phyloP scores from a whole-genome alignment of 177 flowering plant species.

The Vitis hybrid region DNA sequence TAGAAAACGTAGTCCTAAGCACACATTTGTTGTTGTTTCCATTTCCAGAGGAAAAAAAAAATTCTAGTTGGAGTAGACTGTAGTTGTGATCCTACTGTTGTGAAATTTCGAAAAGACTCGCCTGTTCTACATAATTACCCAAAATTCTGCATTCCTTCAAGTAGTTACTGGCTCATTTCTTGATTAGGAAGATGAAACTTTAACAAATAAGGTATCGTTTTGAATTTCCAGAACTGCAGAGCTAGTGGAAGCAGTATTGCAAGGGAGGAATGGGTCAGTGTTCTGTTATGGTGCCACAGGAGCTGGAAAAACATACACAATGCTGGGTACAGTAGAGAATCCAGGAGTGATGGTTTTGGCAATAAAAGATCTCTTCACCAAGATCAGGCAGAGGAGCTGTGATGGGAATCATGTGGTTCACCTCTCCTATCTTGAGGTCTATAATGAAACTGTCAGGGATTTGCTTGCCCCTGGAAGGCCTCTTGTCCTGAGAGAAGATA shows the following conservation, averaged over 20 bases:
- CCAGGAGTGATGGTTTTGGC: slow-evolving; percentile 99
- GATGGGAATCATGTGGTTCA: slow-evolving; percentile 93
- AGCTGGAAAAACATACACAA: slow-evolving; percentile 95
- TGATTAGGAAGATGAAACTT: neutral
- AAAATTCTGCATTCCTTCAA: neutral
- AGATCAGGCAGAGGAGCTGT: slow-evolving; percentile 78
- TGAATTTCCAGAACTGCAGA: slow-evolving; percentile 71
- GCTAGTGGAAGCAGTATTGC: slow-evolving; percentile 86
- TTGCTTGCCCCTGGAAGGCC: slow-evolving; percentile 94
- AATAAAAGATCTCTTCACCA: slow-evolving; percentile 81
- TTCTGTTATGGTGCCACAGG: slow-evolving; percentile 98
- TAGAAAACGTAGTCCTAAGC: too few species aligned
- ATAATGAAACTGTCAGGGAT: slow-evolving; percentile 91
- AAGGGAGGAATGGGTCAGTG: slow-evolving; percentile 91
- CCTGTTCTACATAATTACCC: neutral
- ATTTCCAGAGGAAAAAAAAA: too few species aligned
- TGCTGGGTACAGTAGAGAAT: slow-evolving; percentile 87
- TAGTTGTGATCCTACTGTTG: too few species aligned
- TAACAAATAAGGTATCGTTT: neutral
- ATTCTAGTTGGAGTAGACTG: too few species aligned
- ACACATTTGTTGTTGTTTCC: too few species aligned
- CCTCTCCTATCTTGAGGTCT: slow-evolving; percentile 93
- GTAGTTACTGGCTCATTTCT: neutral
- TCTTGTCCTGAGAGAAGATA: slow-evolving; percentile 90
- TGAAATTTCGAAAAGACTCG: too few species aligned